Base-by-base conservation (phyloP, 805 yeast genomes). In the Isabelozyma gotoi region DNA sequence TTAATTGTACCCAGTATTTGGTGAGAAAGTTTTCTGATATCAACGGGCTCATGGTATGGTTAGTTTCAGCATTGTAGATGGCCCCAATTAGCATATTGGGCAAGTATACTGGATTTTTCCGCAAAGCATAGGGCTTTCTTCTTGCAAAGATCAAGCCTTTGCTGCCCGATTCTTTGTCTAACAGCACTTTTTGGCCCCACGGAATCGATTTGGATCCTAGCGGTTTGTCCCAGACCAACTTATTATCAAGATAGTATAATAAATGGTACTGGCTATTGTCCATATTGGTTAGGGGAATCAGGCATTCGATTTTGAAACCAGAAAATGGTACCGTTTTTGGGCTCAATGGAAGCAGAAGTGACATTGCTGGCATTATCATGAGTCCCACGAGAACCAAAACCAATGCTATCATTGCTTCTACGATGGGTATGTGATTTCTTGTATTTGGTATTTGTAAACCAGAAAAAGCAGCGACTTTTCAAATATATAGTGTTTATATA, bases 231-330 rank as follows among this genome's bases (percentile, higher is more conserved):
- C 43, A 52, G 12, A 60, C 49, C 15, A 62, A 41, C 32, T 56
- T 60, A 39, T 62, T 62, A 39, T 65, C 69, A 32, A 53, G 53
- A 39, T 68, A 66, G 39, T 62, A 58, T 7, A 63, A 38, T 14
- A 66, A 45, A 39, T 55, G 59, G 41, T 51, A 62, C 17, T 53
- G 51, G 18, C 42, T 47, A 5, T 19, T 16, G 5, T 12, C 15
- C 27, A 49, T 39, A 2, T 43, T 38, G 8, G 43, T 41, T n/a
- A 52, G 10, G 33, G 38, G 20, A 38, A 54, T 38, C 47, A 59
- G 59, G 43, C 47, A 51, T 37, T 65, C 70, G 16, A 65, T 40
- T 38, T 57, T 60, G 42, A 56, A 66, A 2, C 71, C 71, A 7
- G 57, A 46, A 39, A 47, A 53, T 2, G 51, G 46, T 37, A 46